Evolutionary conservation across 306 rosid genomes (phyloP).

Genomic region (Cyclanthera cordifolia): DNA sequence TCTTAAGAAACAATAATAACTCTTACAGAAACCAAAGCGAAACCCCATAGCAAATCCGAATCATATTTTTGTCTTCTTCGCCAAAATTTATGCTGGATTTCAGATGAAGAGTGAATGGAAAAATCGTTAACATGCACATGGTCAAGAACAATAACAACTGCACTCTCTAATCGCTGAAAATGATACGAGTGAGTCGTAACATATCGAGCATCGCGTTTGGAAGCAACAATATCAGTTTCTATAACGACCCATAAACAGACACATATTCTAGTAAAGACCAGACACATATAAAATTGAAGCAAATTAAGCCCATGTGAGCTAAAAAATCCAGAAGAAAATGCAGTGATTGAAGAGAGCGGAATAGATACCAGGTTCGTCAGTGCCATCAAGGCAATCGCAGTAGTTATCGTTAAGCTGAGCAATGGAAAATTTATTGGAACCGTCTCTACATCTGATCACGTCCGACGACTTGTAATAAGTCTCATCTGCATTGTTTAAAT

Average conservation of each 20-base stretch:
- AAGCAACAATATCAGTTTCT: background rate
- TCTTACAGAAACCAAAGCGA: background rate
- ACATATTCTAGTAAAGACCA: background rate
- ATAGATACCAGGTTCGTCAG: slow-evolving; percentile 81
- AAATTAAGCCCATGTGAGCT: background rate
- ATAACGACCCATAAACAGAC: background rate
- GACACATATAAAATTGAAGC: background rate
- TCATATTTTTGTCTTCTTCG: background rate
- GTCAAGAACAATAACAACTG: slow-evolving; percentile 1
- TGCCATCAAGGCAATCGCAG: slow-evolving; percentile 90
- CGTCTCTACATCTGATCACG: slow-evolving; percentile 60
- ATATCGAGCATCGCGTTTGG: background rate
- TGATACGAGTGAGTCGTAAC: background rate
- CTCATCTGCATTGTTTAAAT: slow-evolving; percentile 36
- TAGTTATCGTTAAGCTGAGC: slow-evolving; percentile 81
- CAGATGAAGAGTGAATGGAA: background rate
- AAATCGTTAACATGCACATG: background rate
- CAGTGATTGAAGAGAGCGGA: background rate
- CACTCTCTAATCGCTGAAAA: background rate
- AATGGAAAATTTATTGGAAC: slow-evolving; percentile 62
- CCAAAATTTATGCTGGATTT: background rate
- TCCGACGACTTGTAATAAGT: slow-evolving; percentile 59
- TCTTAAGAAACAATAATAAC: background rate
- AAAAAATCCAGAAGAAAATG: background rate
- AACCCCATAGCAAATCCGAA: background rate